Base-by-base conservation (phyloP, 805 yeast species). In the Saccharomycopsis guyanensis region DNA sequence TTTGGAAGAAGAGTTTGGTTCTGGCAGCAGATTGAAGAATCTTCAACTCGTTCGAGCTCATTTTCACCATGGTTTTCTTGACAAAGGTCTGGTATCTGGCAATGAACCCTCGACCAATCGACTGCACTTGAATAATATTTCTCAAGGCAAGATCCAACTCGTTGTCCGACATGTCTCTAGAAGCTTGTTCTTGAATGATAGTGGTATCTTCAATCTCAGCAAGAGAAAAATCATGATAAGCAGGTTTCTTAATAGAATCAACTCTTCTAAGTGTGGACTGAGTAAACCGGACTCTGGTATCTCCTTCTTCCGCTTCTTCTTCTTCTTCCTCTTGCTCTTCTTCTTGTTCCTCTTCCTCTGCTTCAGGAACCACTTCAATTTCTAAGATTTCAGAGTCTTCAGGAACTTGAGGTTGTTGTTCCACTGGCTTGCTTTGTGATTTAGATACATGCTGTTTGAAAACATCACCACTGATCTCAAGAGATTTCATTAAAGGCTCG, bases 51-150 rank as follows among this genome's bases (percentile, higher is more conserved):
- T 71, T 73, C 5, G 70, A 70, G 54, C 75, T 77, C 2, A 85
- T 73, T 47, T 71, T 75, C 29, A 84, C 59, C 69, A 83, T 71
- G 46, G 81, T 80, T 47, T 70, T 71, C 54, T 76, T 75, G 29
- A 84, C 82, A 59, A 78, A 79, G 62, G 80, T 66, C 22, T 66
- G 65, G 57, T 80, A 84, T 43, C 96, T 70, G 43, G 76, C 64
- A 36, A 77, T 68, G 0, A 84, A 78, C 18, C 93, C 95, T 53
- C 86, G 68, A 15, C 84, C 72, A 16, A 79, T 63, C 0, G 93
- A 76, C 59, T 88, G 96, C 15, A 88, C 65, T 44, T 64, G 66
- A 35, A 71, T 62, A 34, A 82, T 71, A 54, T 61, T 16, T 57
- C 58, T 7, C 49, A 57, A 38, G 52, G 60, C 18, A 58, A 56